Evolutionary conservation across 2,329 filamentous ascomycete genomes (phyloP), one percentile per base, ranked within the genome.

Genomic region (Colletotrichum godetiae): DNA sequence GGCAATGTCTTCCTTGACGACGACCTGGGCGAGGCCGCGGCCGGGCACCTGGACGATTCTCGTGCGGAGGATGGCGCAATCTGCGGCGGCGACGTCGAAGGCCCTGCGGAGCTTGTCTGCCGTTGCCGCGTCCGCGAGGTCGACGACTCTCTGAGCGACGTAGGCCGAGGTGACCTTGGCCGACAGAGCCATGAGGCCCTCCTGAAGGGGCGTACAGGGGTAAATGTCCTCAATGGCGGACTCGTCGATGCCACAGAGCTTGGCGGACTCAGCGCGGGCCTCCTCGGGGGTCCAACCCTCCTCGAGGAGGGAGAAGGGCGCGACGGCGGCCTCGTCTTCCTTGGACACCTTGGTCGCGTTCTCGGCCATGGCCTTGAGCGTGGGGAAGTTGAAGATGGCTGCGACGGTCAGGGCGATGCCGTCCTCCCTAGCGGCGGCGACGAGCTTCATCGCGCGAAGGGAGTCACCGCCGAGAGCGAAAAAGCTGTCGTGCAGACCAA

Each of bases 171-270:
- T 82, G 29, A 86, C 81, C 76, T 87, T 88, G 70, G 84, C 82
- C 2, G 88, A 87, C 6, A 90, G 78, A 0, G 88, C 86, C 81
- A 90, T 86, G 2, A 90, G 82, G 1, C 85, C 87, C 76, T 89
- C 88, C 72, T 91, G 88, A 1, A 89, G 80, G 0, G 88, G 85
- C 0, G 87, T 88, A 79, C 87, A 89, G 1, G 88, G 88, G 67
- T 89, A 90, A 0, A 88, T 78, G 71, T 91, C 88, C 61, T 88
- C 85, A 5, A 89, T 79, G 0, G 46, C 63, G 0, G 79, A 80
- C 7, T 77, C 69, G 1, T 79, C 77, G 11, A 86, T 76, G 4
- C 76, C 79, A 73, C 87, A 88, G 7, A 86, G 79, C n/a, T 74
- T 76, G 6, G 85, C 82, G 11, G 82, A 82, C 15, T 86, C 84